Conservation (phyloP, 495 filamentous ascomycete genomes). For the Aspergillus heteromorphus region DNA sequence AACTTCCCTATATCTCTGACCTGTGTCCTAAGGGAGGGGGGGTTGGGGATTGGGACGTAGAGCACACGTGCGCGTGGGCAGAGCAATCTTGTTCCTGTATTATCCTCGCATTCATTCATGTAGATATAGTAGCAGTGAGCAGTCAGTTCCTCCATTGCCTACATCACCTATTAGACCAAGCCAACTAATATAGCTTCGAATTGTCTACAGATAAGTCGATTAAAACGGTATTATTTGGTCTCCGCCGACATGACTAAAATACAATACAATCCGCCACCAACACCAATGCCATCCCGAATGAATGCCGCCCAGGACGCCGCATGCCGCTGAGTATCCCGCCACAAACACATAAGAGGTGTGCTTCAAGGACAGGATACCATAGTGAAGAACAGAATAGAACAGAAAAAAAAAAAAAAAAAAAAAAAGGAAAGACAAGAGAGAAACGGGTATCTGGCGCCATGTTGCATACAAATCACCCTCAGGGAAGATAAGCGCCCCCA, state of each 20-base stretch:
- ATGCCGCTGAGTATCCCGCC: not conserved
- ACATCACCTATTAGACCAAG: no score
- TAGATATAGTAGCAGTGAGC: no score
- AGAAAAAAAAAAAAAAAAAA: constrained; percentile 9
- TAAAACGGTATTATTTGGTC: no score
- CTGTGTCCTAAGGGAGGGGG: no score
- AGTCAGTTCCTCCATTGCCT: no score
- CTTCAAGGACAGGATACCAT: not conserved
- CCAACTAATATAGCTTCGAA: not conserved
- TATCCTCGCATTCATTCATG: no score
- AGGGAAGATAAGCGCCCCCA: constrained; percentile 76
- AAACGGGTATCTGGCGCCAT: constrained; percentile 29
- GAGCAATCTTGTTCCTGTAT: no score
- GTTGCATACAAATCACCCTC: constrained; percentile 16
- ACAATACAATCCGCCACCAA: not conserved
- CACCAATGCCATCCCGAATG: not conserved
- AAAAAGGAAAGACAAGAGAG: constrained; percentile 5
- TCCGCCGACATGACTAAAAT: not conserved
- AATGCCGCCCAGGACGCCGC: not conserved
- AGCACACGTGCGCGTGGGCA: no score
- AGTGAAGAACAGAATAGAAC: constrained; percentile 1
- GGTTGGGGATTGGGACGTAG: no score
- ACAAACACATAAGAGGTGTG: not conserved
- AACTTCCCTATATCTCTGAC: no score
- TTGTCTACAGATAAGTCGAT: not conserved